A percentile compares a stretch with the other conserved stretches of the same genome.
Conservation (phyloP, 2,329 filamentous ascomycete genomes). For the Aspergillus versicolor region DNA sequence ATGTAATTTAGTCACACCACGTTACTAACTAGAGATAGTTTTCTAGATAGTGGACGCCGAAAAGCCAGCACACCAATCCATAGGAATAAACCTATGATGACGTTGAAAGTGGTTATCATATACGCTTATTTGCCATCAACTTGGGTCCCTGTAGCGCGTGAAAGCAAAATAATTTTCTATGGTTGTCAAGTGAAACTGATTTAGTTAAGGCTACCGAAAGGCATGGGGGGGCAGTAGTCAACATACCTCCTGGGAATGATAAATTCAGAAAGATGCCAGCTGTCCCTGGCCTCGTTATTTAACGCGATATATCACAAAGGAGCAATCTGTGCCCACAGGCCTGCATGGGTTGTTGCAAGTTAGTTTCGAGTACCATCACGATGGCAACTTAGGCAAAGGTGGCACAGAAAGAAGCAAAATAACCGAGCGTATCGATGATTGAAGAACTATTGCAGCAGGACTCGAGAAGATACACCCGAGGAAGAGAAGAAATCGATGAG, state of each 20-base stretch:
- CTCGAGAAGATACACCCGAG: neutral
- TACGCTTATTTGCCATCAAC: neutral
- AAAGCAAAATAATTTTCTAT: neutral
- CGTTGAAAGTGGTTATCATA: neutral
- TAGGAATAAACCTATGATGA: neutral
- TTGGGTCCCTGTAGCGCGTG: neutral
- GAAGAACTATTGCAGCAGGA: neutral
- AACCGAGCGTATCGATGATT: neutral
- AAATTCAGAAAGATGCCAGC: neutral
- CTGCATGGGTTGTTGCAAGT: neutral
- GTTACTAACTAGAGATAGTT: neutral
- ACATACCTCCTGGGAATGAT: neutral
- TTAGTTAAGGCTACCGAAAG: neutral
- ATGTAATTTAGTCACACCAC: conserved; percentile 5
- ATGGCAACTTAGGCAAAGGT: neutral
- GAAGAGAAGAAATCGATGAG: neutral
- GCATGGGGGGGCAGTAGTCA: neutral
- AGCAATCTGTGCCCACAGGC: neutral
- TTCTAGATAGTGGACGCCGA: neutral
- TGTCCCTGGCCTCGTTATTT: neutral
- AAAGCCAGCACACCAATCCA: neutral
- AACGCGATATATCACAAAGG: neutral
- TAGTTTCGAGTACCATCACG: neutral
- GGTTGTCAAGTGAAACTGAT: neutral
- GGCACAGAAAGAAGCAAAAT: conserved; percentile 10